Evolutionary conservation across 1,284 basidiomycete species (phyloP), one percentile per base, ranked within the genome.

Genomic region (Puccinia novopanici): DNA sequence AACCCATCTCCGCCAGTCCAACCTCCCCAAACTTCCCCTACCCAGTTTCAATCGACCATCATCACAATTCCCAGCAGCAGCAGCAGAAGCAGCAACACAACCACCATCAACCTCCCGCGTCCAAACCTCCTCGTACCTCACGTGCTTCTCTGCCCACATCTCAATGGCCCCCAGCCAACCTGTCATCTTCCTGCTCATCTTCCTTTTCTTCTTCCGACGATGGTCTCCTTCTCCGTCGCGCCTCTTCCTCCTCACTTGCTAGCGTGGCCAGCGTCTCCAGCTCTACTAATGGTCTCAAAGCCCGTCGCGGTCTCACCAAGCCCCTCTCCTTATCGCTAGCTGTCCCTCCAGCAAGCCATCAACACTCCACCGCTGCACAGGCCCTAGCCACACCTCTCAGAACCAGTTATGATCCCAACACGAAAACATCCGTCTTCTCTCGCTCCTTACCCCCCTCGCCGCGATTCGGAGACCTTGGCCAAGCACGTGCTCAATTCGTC

Each of bases 231-330:
- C 59, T 76, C 27, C 72, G 50, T 30, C 82, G 80, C 13, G 80
- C 81, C 12, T 71, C 78, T 22, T 82, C 61, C 76, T 82, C 82
- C 55, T 83, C 83, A 52, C 82, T 83, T 54, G 83, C 83, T n/a
- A 80, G 83, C 75, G 82, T 83, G 24, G 83, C 84, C 48, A 82
- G 84, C 75, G 83, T 63, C 67, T 82, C 27, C 13, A 71, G 76
- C 27, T 55, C 50, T 27, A 59, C 54, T 19, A 72, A 57, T 45
- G 57, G 73, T 30, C 65, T 81, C 40, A 81, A 81, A 37, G 73
- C 73, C 15, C 80, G 80, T 52, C 67, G 74, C 2, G 80, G 80
- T 30, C 72, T 70, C 37, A 80, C 68, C 42, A 80, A 80, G 52
- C 77, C 77, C 8, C 57, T 80, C n/a, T 80, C 77, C 6, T 27